Conservation (phyloP, 1,284 basidiomycete genomes). For the Trichosporon coremiiforme region DNA sequence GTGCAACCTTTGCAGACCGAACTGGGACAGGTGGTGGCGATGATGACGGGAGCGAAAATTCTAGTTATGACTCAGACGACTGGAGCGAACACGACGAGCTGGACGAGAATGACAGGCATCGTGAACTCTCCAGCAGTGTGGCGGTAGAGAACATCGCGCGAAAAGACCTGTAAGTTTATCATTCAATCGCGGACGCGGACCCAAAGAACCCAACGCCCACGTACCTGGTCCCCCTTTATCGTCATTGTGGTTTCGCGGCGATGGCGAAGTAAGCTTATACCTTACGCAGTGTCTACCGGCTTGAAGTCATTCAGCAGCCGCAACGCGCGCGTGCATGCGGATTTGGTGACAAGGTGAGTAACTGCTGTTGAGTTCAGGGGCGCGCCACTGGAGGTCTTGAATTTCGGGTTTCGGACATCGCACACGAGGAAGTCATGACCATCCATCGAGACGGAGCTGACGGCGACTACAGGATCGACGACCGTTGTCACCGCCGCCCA, state of each 20-base stretch:
- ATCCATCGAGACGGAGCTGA: background rate
- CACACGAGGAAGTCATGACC: background rate
- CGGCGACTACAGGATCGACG: conserved; percentile 70
- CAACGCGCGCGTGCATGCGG: conserved; percentile 88
- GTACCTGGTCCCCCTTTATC: conserved; percentile 11
- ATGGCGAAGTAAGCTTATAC: background rate
- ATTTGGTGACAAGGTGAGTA: conserved; percentile 83
- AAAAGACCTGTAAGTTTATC: conserved; percentile 21
- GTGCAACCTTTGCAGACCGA: background rate
- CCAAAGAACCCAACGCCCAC: conserved; percentile 17
- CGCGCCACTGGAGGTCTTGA: background rate
- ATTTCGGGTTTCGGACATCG: conserved; percentile 1
- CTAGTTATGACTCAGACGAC: conserved; percentile 21
- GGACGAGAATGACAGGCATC: conserved; percentile 26
- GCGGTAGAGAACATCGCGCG: conserved; percentile 1
- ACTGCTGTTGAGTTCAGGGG: background rate
- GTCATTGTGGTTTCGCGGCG: conserved; percentile 6
- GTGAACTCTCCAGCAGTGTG: conserved; percentile 22
- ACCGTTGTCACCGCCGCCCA: conserved; percentile 83
- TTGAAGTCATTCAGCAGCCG: conserved; percentile 82
- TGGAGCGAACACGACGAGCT: conserved; percentile 31
- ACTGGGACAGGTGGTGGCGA: background rate
- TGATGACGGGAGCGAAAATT: conserved; percentile 19
- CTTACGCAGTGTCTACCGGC: conserved; percentile 67
- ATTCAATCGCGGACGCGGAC: background rate